These are phyloP conservation scores for Lactarius sanguifluus DNA, from an alignment of 768 basidiomycete species.

Conservation along the genomic window DNA sequence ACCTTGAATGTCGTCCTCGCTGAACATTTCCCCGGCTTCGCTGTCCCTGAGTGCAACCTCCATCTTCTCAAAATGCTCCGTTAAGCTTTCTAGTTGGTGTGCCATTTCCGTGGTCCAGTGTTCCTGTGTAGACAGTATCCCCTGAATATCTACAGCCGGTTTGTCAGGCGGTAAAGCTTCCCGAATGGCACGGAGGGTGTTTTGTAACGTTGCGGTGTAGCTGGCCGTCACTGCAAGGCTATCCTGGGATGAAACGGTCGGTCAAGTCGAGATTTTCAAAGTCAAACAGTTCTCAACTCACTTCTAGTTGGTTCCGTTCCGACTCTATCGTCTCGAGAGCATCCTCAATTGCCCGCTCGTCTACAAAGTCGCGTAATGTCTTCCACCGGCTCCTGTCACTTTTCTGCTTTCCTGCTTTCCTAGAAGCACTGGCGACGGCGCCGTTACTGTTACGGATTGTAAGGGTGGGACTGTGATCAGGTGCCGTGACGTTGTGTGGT, in stretches of 20 bases:
- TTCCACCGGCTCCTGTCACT: conserved; percentile 68
- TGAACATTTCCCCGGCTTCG: conserved; percentile 66
- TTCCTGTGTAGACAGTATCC: conserved; percentile 56
- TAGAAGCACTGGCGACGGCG: conserved; percentile 12
- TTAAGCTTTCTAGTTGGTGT: conserved; percentile 63
- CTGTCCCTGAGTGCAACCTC: conserved; percentile 60
- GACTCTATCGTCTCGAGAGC: conserved; percentile 69
- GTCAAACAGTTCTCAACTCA: conserved; percentile 37
- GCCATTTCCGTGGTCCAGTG: conserved; percentile 66
- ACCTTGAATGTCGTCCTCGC: conserved; percentile 72
- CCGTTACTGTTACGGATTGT: conserved; percentile 38
- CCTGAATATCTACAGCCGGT: conserved; percentile 44
- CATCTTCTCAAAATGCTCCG: conserved; percentile 79
- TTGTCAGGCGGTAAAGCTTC: conserved; percentile 47
- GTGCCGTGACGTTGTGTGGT: conserved; percentile 28
- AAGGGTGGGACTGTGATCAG: conserved; percentile 44
- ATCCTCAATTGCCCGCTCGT: conserved; percentile 79
- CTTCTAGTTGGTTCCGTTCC: conserved; percentile 67
- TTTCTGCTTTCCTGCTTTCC: conserved; percentile 28
- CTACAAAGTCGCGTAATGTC: conserved; percentile 81
- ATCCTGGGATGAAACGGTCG: conserved; percentile 44
- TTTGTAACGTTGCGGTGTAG: conserved; percentile 62
- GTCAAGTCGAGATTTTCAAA: conserved; percentile 36
- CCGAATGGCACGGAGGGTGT: conserved; percentile 56
- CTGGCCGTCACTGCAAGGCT: conserved; percentile 61